Evolutionary conservation across 2,329 filamentous ascomycete genomes (phyloP), one percentile per base, ranked within the genome.

Genomic region (Cladophialophora carrionii): DNA sequence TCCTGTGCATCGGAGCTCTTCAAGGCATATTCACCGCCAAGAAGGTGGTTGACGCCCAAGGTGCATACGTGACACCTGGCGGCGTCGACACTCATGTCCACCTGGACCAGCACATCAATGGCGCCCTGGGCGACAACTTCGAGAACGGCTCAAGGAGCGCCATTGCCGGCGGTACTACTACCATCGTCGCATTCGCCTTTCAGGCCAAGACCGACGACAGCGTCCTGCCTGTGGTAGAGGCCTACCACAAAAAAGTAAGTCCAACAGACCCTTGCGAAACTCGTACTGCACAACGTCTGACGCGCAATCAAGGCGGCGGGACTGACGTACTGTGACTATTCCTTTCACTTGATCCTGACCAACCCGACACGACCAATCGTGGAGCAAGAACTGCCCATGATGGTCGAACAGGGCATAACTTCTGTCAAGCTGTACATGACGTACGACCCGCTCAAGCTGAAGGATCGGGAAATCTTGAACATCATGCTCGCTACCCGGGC

Each of bases 91-190:
- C 63, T 5, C 63, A 65, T 32, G 59, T 62, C 20, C 63, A 65
- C 41, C 41, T 65, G 4, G 55, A 58, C 10, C 63, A 65, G 53
- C 37, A 54, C 59, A 55, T 52, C 31, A 53, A 53, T 37, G 57
- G 51, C 29, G 53, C 61, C 7, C 4, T 49, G 3, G 75, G 79
- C 2, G 81, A 82, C 61, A 78, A 74, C 10, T 83, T 76, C 69
- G 77, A 82, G 63, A 77, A 76, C 1, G 84, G 84, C 0, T 82
- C 83, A 0, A 77, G 84, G 10, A 83, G 80, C 31, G 85, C 85
- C 4, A 79, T 87, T 61, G 83, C 83, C 2, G 85, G 85, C 12
- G 85, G 85, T 26, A 86, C 81, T 2, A 88, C 85, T 0, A 86
- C 85, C 0, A 76, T 87, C 14, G 74, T 87, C 10, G 78, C 83